Base-by-base conservation (phyloP, 192 early-diverging fungal genomes). In the Rhizoclosmatium globosum region DNA sequence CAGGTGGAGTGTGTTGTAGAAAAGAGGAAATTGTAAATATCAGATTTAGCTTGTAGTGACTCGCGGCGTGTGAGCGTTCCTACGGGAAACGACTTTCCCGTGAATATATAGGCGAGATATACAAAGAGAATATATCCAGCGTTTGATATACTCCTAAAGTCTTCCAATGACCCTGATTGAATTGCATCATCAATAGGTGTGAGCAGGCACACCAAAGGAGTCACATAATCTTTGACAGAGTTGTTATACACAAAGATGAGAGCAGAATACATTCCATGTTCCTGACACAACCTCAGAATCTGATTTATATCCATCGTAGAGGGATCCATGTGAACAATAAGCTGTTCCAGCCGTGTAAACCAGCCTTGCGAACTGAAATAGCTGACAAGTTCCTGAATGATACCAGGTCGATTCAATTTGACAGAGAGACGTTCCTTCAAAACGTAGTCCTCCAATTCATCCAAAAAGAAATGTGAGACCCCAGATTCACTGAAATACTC, bases 71-170 rank as follows among this genome's bases (percentile, higher is more conserved):
- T 67, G 11, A 89, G 64, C 2, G 53, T 79, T 3, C 87, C 87
- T n/a, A 84, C 47, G 2, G 88, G 88, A 77, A 89, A 89, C 21
- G 83, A 78, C 48, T 88, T 89, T 17, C 88, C 88, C 4, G 82
- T 82, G 0, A 89, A 67, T 3, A 78, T 78, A 64, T 86, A 87
- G 13, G 86, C 83, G 4, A 89, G 64, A 56, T 89, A 89, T 6
- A 89, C 85, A 71, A 70, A 89, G 9, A 87, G 15, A 15, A 80
- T 84, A 58, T 89, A 89, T 17, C 56, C 61, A 31, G 43, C 45
- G 31, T 68, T 61, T 19, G 41, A 13, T 19, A 41, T 41, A 2
- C 19, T 50, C 31, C 45, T 13, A 11, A 9, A 23, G 38, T 74
- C 15, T 46, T 42, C 69, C 42, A 47, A 45, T 31, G 61, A 38